Evolutionary conservation across 305 asterid species (phyloP).

Genomic region (Fraxinus platypoda): DNA sequence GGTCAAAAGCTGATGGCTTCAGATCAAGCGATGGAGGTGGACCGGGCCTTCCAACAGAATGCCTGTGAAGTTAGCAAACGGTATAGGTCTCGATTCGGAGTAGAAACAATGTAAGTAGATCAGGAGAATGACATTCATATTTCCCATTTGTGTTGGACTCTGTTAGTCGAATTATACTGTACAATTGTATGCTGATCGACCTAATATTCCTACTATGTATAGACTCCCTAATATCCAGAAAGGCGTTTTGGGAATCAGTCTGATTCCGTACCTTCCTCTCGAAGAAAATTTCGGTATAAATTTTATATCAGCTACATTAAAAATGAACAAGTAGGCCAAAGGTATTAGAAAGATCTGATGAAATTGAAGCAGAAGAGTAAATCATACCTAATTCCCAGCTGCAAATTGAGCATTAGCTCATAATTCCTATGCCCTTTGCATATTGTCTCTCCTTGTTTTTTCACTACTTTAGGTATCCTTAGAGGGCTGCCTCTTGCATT

Average conservation of each 20-base stretch:
- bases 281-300: background rate
- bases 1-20: conserved; percentile 82
- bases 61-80: conserved; percentile 39
- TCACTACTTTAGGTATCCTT: conserved; percentile 62
- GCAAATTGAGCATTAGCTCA: conserved; percentile 86
- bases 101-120: background rate
- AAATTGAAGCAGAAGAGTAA: background rate
- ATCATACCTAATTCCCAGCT: conserved; percentile 73
- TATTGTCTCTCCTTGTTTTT: conserved; percentile 83
- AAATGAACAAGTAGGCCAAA: background rate
- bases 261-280: background rate
- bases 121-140: background rate
- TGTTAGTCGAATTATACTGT: background rate
- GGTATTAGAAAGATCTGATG: background rate
- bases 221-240: background rate
- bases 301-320: background rate
- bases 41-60: conserved; percentile 80
- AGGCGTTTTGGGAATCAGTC: background rate
- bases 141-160: background rate
- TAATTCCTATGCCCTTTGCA: conserved; percentile 81
- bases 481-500: conserved; percentile 44
- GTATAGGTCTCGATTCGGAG: background rate
- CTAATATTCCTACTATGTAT: background rate
- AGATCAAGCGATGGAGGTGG: conserved; percentile 82
- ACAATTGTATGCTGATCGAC: background rate